A percentile compares a stretch with the other conserved stretches of the same genome.
phyloP scores from a whole-genome alignment of 352 stramenopile genomes.

The Globisporangium irregulare region DNA sequence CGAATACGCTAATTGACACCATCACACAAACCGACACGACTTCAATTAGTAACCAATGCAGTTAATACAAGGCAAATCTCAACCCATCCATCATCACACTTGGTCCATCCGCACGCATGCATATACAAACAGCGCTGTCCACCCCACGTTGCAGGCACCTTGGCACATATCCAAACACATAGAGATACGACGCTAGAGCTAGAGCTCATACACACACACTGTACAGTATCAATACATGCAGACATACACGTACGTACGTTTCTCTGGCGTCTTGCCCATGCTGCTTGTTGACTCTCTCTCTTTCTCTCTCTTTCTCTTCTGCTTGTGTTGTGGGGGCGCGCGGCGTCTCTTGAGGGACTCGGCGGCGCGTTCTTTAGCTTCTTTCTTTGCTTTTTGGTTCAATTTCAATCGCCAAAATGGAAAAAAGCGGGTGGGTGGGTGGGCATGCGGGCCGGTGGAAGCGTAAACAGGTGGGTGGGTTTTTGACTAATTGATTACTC shows the following conservation, averaged over 20 bases:
- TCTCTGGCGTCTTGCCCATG: conserved; percentile 58
- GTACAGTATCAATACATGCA: conserved; percentile 2
- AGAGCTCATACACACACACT: background rate
- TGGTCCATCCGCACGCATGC: background rate
- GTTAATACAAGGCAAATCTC: background rate
- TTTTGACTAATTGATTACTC: background rate
- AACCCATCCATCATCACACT: background rate
- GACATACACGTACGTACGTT: conserved; percentile 17
- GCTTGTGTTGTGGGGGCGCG: background rate
- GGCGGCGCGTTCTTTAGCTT: background rate
- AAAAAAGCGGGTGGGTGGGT: background rate
- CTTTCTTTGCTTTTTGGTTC: background rate
- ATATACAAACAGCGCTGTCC: background rate
- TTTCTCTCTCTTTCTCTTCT: background rate
- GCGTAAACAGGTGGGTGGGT: background rate
- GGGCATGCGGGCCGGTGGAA: background rate
- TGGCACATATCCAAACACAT: background rate
- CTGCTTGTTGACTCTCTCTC: background rate
- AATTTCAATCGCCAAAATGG: background rate
- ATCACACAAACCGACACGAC: background rate
- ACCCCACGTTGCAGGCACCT: background rate
- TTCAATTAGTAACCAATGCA: background rate
- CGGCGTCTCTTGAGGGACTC: conserved; percentile 15
- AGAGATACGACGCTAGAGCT: background rate
- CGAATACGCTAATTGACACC: conserved; percentile 2